Conservation (phyloP, 139 green algal genomes). For the Dunaliella sp. region DNA sequence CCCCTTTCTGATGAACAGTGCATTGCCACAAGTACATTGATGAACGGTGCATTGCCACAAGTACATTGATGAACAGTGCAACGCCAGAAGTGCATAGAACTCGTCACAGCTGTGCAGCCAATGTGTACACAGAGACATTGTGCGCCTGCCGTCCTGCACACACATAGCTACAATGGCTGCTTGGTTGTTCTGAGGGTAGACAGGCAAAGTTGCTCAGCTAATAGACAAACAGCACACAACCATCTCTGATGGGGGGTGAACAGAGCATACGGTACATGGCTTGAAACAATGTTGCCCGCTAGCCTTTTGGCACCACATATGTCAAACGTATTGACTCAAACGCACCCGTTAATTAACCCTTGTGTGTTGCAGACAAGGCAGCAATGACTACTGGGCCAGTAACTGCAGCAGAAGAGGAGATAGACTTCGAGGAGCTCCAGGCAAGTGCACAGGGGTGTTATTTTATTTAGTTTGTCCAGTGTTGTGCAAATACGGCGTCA, state of each 20-base stretch:
- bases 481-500: too few species aligned
- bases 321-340: not conserved
- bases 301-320: too few species aligned
- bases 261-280: not conserved
- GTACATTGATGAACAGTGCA: not conserved
- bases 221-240: not conserved
- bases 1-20: too few species aligned
- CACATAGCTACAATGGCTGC: too few species aligned
- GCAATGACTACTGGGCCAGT: not conserved
- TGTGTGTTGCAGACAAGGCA: not conserved
- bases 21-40: too few species aligned
- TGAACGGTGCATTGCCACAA: not conserved
- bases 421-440: conserved; percentile 31
- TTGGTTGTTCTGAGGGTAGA: too few species aligned
- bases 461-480: not conserved
- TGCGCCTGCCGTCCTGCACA: too few species aligned
- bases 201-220: not conserved
- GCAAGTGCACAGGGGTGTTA: conserved; percentile 13
- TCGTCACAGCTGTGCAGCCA: too few species aligned
- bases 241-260: not conserved
- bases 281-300: too few species aligned
- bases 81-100: too few species aligned
- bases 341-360: not conserved
- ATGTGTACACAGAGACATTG: too few species aligned
- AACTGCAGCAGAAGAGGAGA: conserved; percentile 8